Base-by-base conservation (phyloP, 169 alveolate genomes). In the Babesia ovis region DNA sequence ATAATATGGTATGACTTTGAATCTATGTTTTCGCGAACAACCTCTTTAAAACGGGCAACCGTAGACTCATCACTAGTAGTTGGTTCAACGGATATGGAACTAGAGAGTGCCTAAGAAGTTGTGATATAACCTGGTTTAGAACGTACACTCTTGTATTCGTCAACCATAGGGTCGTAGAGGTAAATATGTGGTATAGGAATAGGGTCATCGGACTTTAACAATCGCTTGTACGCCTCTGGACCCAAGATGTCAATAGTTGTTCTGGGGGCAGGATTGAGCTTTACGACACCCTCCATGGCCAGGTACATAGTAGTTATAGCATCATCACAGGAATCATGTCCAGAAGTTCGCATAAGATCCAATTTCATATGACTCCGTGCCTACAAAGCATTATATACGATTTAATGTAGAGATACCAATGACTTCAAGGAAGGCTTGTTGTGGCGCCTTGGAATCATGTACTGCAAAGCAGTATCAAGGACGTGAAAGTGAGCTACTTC, bases 271-370 rank as follows among this genome's bases (percentile, higher is more conserved):
- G 64, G 60, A 1, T n/a, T 16, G 37, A 16, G 32, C n/a, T 32
- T 56, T 1, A 23, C 14, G 50, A 83, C 83, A 66, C 83, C 83
- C 45, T 54, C 67, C 31, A 84, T 18, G 8, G 91, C 91, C 16
- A 84, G 73, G 59, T 56, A 76, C 91, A 84, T 84, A 35, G 85
- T 50, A 8, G 71, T 68, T 31, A 48, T 51, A 3, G 91, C 84
- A 54, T 84, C 91, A 22, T 43, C 76, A n/a, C 58, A 59, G n/a
- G 91, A 84, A 42, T 84, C 84, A 53, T 84, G 91, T 0, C 91
- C 91, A 48, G 54, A 25, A 12, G 69, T 64, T 27, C 91, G 59
- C 27, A 56, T 29, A 82, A 84, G 58, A 29, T 61, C 81, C 51
- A 84, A 58, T 31, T 59, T 54, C 57, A 84, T 50, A 48, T 84